Base-by-base conservation (phyloP, 1,139 yeast species). In the Nakaseomyces sp. region DNA sequence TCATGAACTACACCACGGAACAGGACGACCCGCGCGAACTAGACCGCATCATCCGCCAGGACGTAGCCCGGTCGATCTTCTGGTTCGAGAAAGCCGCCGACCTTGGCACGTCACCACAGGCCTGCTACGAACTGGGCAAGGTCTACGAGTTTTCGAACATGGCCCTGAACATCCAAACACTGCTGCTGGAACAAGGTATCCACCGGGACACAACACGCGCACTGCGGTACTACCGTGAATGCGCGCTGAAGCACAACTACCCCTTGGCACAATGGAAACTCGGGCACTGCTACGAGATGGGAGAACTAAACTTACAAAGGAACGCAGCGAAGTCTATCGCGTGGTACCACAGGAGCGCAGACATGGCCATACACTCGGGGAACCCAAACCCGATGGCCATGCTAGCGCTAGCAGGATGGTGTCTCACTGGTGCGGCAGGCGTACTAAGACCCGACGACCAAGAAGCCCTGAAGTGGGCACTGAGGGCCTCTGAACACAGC, bases 361-460 rank as follows among this genome's bases (percentile, higher is more conserved):
- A n/a, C n/a, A 26, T 9, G 25, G 25, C 25, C 25, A 22, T 6
- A n/a, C n/a, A 25, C 29, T 8, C 6, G 24, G 9, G 24, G 24
- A 22, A 9, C 24, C 24, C 24, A 22, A 91, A 87, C 57, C 80
- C 93, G 0, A 86, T 86, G 56, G 91, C 95, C 6, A 89, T 89
- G 72, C 70, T 89, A 57, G 95, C 96, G 0, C 70, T 91, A 46
- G 77, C 88, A 48, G 89, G 96, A 39, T 91, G 98, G 97, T 85
- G 83, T 58, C 70, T 91, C 50, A 79, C 86, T 0, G 97, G 97
- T 2, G 78, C 84, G 4, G 74, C 77, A 10, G 86, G 83, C 0
- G 68, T 87, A 24, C 74, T 93, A 37, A 68, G 70, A 35, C 81
- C 85, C 31, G 77, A 79, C 55, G 91, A 85, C 43, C 79, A 79